Base-by-base conservation (phyloP, 164 flowering plant genomes). In the Dillenia suffruticosa region DNA sequence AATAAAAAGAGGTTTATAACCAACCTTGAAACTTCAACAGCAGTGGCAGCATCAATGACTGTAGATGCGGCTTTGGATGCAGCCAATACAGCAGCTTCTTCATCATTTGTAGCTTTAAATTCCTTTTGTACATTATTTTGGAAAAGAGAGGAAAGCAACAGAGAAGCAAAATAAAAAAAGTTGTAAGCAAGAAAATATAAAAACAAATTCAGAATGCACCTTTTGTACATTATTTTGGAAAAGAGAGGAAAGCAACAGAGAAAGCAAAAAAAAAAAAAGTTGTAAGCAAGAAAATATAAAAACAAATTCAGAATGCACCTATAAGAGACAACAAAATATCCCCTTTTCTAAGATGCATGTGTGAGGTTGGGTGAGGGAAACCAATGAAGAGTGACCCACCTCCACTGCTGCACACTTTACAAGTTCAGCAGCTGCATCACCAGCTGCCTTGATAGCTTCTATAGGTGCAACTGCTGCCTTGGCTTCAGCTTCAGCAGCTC, bases 401-500 rank as follows among this genome's bases (percentile, higher is more conserved):
- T 95, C 99, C 49, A 80, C 66, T 59, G 96, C 97, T 67, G 97
- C 81, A 85, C 72, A 78, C 69, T 87, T 95, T 43, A 95, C 96
- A 40, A 86, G 79, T 69, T 95, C 97, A 64, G 96, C 96, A 72
- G 99, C 99, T 70, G 93, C 89, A 78, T 89, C 99, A 63, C 92
- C 89, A 75, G 90, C 99, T 54, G 96, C 94, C 76, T 76, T 85
- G 59, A 95, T 69, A 56, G 99, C 99, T 70, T 82, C 96, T 12
- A 57, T 72, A 61, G 95, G 90, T 54, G 94, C 96, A 78, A 79
- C 76, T 44, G 89, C 97, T 52, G 88, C 83, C 79, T 82, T 84
- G 9, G 99, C 97, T 89, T 95, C 99, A 74, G 87, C 88, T 85
- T 91, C 96, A 58, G 99, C 99, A 71, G 99, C 94, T 70, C 76